Conservation (phyloP, 495 filamentous ascomycete species). For the Lepidopterella palustris region DNA sequence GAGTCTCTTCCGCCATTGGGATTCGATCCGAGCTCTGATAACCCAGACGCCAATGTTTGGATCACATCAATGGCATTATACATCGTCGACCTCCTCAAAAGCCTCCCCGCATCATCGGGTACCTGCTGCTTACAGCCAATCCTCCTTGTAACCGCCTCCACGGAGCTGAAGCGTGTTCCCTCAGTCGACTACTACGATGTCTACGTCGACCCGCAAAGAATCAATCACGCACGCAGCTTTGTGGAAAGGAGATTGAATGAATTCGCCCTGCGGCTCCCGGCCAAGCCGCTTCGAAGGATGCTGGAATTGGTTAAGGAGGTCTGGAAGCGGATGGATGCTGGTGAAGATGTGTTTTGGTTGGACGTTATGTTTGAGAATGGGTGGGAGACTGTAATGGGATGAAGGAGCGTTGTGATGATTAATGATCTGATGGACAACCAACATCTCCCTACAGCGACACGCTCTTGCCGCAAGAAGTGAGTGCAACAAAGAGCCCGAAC, state of each 20-base stretch:
- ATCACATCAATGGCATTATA: slow-evolving; percentile 49
- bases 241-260: slow-evolving; percentile 45
- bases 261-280: slow-evolving; percentile 45
- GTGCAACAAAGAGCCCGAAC: too few relatives aligned
- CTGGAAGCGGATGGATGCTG: slow-evolving; percentile 45
- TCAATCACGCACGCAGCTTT: slow-evolving; percentile 42
- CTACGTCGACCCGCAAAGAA: slow-evolving; percentile 44
- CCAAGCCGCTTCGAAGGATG: slow-evolving; percentile 48
- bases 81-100: slow-evolving; percentile 46
- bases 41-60: slow-evolving; percentile 38
- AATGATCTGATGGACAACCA: too few relatives aligned
- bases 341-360: slow-evolving; percentile 43
- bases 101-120: slow-evolving; percentile 48
- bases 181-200: slow-evolving; percentile 27
- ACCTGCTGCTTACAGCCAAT: slow-evolving; percentile 52
- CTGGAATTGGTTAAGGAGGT: slow-evolving; percentile 46
- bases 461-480: too few relatives aligned
- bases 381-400: slow-evolving; percentile 55
- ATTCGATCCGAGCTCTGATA: slow-evolving; percentile 19
- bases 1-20: slow-evolving; percentile 18
- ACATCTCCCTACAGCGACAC: too few relatives aligned
- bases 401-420: too few relatives aligned
- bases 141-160: slow-evolving; percentile 46
- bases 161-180: slow-evolving; percentile 43
- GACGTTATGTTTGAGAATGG: slow-evolving; percentile 54